Evolutionary conservation across 495 filamentous ascomycete genomes (phyloP).

Genomic region (Penicillium ochrochloron): DNA sequence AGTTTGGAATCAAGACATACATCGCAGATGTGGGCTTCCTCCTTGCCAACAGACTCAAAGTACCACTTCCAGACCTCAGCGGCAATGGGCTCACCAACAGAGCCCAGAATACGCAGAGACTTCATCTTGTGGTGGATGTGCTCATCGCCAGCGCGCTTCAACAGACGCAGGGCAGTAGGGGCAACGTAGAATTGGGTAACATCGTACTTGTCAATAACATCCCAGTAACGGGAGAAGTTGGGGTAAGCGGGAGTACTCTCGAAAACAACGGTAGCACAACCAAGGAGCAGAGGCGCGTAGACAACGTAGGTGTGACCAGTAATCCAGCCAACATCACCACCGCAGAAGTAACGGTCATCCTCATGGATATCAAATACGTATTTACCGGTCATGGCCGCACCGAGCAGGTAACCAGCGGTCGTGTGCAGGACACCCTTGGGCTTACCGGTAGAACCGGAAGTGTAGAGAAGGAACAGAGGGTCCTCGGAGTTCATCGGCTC

Average conservation of each 20-base stretch:
- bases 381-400: conserved; percentile 91
- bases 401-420: conserved; percentile 90
- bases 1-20: conserved; percentile 59
- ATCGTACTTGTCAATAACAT: conserved; percentile 91
- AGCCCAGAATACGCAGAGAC: conserved; percentile 85
- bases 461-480: conserved; percentile 96
- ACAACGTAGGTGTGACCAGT: conserved; percentile 99
- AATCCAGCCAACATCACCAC: conserved; percentile 99
- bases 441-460: conserved; percentile 96
- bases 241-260: conserved; percentile 98
- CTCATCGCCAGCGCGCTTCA: conserved; percentile 94
- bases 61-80: conserved; percentile 99
- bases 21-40: conserved; percentile 91
- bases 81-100: conserved; percentile 98
- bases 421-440: conserved; percentile 99
- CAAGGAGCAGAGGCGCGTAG: conserved; percentile 90
- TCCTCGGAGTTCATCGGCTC: conserved; percentile 91
- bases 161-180: conserved; percentile 86
- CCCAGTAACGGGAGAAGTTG: conserved; percentile 98
- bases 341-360: conserved; percentile 92
- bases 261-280: conserved; percentile 96
- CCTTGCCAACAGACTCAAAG: conserved; percentile 91
- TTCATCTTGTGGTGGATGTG: conserved; percentile 90
- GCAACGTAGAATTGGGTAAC: conserved; percentile 99
- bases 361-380: conserved; percentile 99